phyloP scores from a whole-genome alignment of 1,139 yeast species.

The Candida dubliniensis region DNA sequence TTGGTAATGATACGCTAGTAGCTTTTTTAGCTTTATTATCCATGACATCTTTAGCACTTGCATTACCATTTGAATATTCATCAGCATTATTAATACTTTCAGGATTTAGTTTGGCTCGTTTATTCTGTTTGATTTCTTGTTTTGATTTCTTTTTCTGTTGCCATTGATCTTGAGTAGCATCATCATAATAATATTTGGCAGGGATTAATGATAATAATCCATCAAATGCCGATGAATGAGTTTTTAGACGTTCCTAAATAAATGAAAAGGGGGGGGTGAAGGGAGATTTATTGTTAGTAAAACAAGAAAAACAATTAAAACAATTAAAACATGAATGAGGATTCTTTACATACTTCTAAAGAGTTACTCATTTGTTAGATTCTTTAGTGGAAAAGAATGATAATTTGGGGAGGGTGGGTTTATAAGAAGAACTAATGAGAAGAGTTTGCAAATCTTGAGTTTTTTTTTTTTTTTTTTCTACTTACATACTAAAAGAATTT shows the following conservation, averaged over 20 bases:
- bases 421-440: too few relatives aligned
- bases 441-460: too few relatives aligned
- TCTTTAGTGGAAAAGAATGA: too few relatives aligned
- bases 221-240: slow-evolving; percentile 85
- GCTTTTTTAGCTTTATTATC: slow-evolving; percentile 57
- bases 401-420: too few relatives aligned
- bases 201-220: slow-evolving; percentile 90
- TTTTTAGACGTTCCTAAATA: slow-evolving; percentile 71
- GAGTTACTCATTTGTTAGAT: slow-evolving; percentile 11
- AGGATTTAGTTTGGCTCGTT: slow-evolving; percentile 77
- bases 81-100: slow-evolving; percentile 49
- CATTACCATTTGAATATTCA: slow-evolving; percentile 34
- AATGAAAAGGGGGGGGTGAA: slow-evolving; percentile 23
- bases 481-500: too few relatives aligned
- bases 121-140: slow-evolving; percentile 60
- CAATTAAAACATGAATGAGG: not conserved
- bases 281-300: not conserved
- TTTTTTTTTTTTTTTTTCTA: too few relatives aligned
- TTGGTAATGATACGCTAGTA: slow-evolving; percentile 59
- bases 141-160: slow-evolving; percentile 75
- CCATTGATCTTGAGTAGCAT: slow-evolving; percentile 86
- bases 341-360: slow-evolving; percentile 45
- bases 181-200: slow-evolving; percentile 85
- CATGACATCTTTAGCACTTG: slow-evolving; percentile 69
- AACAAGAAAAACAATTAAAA: not conserved